Base-by-base conservation (phyloP, 805 yeast genomes). In the Kazachstania taianensis region DNA sequence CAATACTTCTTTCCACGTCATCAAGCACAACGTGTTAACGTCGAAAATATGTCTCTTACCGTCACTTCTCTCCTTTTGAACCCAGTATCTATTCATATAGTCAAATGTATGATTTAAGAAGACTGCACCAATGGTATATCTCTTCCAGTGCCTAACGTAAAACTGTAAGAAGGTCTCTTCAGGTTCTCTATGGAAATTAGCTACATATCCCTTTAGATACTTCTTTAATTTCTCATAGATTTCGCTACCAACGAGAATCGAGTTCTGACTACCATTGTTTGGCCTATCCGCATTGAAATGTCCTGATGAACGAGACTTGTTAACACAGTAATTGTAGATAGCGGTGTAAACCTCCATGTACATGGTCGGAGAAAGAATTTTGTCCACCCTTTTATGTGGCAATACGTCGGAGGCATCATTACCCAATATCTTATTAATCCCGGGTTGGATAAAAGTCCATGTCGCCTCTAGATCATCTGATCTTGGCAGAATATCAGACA, bases 11-110 rank as follows among this genome's bases (percentile, higher is more conserved):
- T 81, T 79, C 99, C 99, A 92, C 33, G 83, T 78, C 46, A 86
- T 69, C 35, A 89, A 65, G 35, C 95, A 81, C 44, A 92, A 66
- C 4, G 96, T 85, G 55, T 86, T 79, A 16, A 94, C 94, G 59
- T 92, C 98, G 58, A 77, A 85, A 31, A 92, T 78, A 51, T 84
- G 86, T 44, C 86, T 72, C 50, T 84, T 75, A 13, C 96, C 96
- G 55, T 89, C 96, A 29, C 85, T 81, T 52, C 97, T 72, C 60
- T 89, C 97, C 53, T 94, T 87, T 48, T 81, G 82, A 30, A 94
- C 96, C 98, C 98, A 92, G 61, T 89, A 92, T 42, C 97, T 73
- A 60, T 92, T 92, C 73, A 92, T 77, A 60, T 92, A 92, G 57
- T 89, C 96, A 52, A 92, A 83, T 5, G 94, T 87, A 55, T 94